Conservation (phyloP, 345 rosid genomes). For the Crucihimalaya himalaica region DNA sequence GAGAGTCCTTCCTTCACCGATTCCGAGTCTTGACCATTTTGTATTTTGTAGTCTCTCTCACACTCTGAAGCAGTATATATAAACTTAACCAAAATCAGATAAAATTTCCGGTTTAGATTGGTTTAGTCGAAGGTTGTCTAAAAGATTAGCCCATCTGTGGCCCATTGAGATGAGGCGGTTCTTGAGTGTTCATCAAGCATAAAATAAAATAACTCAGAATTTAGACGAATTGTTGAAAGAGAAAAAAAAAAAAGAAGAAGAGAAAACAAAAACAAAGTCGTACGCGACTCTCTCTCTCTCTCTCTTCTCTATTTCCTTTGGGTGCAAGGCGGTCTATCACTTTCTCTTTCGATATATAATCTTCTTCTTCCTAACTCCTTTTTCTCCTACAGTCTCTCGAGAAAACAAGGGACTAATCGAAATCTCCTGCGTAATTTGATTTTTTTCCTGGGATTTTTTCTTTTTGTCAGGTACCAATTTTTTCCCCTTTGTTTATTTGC, state of each 20-base stretch:
- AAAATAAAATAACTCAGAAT: not conserved
- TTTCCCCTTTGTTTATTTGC: not conserved
- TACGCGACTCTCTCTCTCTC: constrained; percentile 7
- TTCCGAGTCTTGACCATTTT: constrained; percentile 53
- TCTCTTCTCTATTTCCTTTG: constrained; percentile 15
- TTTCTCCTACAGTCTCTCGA: constrained; percentile 11
- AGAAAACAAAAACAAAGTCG: constrained; percentile 13
- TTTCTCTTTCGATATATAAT: not conserved
- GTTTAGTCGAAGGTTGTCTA: not conserved
- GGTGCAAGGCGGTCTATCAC: constrained; percentile 32
- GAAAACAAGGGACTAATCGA: constrained; percentile 1
- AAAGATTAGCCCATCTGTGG: constrained; percentile 8
- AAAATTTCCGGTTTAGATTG: constrained; percentile 3
- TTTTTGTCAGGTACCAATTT: constrained; percentile 19
- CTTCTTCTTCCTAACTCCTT: constrained; percentile 25
- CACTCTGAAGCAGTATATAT: not conserved
- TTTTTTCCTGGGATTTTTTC: not conserved
- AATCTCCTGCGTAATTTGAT: constrained; percentile 21
- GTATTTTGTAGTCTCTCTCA: not conserved
- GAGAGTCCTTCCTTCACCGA: constrained; percentile 75
- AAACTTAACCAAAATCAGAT: not conserved
- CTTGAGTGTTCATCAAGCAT: constrained; percentile 31
- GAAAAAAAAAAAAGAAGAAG: not conserved
- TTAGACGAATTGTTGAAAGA: not conserved
- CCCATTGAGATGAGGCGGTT: constrained; percentile 25